These are phyloP conservation scores for Calonectria pauciramosa DNA, from an alignment of 2,329 filamentous ascomycete species.

Conservation along the genomic window DNA sequence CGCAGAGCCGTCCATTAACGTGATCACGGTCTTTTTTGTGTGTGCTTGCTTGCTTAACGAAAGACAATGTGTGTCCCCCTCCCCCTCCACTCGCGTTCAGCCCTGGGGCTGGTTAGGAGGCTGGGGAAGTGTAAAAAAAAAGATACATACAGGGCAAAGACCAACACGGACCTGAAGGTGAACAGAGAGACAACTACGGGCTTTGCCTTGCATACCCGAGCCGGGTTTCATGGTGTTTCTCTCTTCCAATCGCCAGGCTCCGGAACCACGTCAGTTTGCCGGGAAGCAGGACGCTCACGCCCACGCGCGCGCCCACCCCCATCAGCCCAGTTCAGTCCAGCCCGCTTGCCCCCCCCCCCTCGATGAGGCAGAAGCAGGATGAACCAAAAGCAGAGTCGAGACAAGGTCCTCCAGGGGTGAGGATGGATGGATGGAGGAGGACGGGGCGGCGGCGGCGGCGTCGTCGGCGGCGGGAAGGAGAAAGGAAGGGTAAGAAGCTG, in stretches of 20 bases:
- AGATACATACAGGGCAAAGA: neutral
- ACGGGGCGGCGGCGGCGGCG: too few relatives aligned
- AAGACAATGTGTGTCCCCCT: neutral
- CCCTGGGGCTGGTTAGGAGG: constrained; percentile 7
- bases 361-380: neutral
- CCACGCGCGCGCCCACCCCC: neutral
- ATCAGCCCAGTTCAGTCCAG: neutral
- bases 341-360: neutral
- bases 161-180: constrained; percentile 14
- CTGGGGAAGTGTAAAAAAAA: neutral
- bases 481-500: neutral
- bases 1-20: constrained; percentile 19
- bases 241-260: neutral
- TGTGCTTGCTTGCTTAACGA: neutral
- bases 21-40: constrained; percentile 10
- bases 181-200: constrained; percentile 2
- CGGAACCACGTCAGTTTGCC: constrained; percentile 8
- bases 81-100: neutral
- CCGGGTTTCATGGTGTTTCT: constrained; percentile 9
- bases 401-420: neutral
- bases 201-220: constrained; percentile 5
- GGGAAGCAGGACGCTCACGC: neutral
- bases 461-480: too few relatives aligned
- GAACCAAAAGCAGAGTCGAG: neutral
- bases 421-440: too few relatives aligned